phyloP scores from a whole-genome alignment of 768 basidiomycete species.

The Lactifluus hygrophoroides region DNA sequence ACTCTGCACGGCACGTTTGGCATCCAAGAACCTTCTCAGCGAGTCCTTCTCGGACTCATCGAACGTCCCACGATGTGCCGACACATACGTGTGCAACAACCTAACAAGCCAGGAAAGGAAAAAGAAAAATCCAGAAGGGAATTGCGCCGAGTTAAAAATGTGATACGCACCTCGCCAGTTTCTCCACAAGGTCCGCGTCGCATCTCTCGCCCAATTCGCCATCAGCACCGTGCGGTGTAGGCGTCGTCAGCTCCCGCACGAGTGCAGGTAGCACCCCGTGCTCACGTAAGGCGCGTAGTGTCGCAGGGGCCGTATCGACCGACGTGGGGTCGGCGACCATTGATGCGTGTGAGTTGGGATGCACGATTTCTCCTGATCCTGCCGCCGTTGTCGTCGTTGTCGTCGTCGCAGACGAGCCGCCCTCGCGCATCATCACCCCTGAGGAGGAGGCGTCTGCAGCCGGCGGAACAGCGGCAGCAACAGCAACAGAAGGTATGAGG shows the following conservation, averaged over 20 bases:
- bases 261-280: slow-evolving; percentile 42
- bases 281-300: slow-evolving; percentile 41
- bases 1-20: not conserved
- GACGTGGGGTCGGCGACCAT: slow-evolving; percentile 49
- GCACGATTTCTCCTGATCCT: slow-evolving; percentile 31
- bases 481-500: slow-evolving; percentile 40
- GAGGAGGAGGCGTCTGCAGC: not conserved
- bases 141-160: no score
- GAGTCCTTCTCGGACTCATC: slow-evolving; percentile 7
- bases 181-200: slow-evolving; percentile 62
- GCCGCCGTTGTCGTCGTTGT: no score
- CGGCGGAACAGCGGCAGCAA: not conserved
- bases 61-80: slow-evolving; percentile 11
- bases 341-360: slow-evolving; percentile 66
- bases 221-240: slow-evolving; percentile 57
- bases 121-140: not conserved
- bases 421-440: slow-evolving; percentile 16
- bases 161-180: slow-evolving; percentile 40
- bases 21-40: slow-evolving; percentile 8
- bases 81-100: slow-evolving; percentile 19
- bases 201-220: slow-evolving; percentile 53
- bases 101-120: not conserved
- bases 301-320: slow-evolving; percentile 39
- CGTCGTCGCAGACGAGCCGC: slow-evolving; percentile 13
- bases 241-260: slow-evolving; percentile 43